Evolutionary conservation across 1,284 basidiomycete species (phyloP).

Genomic region (Abortiporus biennis): DNA sequence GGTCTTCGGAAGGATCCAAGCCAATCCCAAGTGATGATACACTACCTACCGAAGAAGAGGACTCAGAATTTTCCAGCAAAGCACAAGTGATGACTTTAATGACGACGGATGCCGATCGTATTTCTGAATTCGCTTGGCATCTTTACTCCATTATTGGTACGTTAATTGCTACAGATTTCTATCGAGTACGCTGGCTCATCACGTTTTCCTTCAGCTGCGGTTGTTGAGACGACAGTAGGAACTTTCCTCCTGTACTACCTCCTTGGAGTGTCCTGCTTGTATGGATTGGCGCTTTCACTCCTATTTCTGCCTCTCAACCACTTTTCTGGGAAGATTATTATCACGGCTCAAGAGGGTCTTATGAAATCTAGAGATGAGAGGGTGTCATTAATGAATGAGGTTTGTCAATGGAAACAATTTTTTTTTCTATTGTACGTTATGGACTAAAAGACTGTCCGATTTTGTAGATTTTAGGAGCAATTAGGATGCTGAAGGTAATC

Average conservation of each 20-base stretch:
- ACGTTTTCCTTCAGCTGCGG: too few relatives aligned
- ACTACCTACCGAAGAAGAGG: constrained; percentile 28
- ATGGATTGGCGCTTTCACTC: constrained; percentile 78
- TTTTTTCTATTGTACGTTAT: not conserved
- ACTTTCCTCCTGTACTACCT: constrained; percentile 77
- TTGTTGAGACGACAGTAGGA: constrained; percentile 81
- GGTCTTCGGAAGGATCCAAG: constrained; percentile 14
- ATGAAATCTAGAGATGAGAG: constrained; percentile 92
- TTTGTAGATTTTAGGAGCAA: constrained; percentile 69
- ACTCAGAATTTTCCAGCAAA: constrained; percentile 82
- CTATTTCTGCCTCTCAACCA: constrained; percentile 87
- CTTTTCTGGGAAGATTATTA: constrained; percentile 79
- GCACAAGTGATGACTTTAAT: constrained; percentile 86
- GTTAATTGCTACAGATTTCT: constrained; percentile 12
- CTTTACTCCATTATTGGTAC: constrained; percentile 59
- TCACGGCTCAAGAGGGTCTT: constrained; percentile 79
- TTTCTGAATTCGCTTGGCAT: constrained; percentile 82
- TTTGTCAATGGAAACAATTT: constrained; percentile 19
- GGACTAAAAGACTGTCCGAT: not conserved
- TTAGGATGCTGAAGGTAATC: constrained; percentile 83
- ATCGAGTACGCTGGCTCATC: not conserved
- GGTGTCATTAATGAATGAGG: constrained; percentile 89
- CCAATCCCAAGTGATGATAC: constrained; percentile 8
- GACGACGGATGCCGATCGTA: constrained; percentile 88
- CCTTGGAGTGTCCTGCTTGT: constrained; percentile 76